Evolutionary conservation across 306 rosid genomes (phyloP).

Genomic region (Lathyrus tuberosus): DNA sequence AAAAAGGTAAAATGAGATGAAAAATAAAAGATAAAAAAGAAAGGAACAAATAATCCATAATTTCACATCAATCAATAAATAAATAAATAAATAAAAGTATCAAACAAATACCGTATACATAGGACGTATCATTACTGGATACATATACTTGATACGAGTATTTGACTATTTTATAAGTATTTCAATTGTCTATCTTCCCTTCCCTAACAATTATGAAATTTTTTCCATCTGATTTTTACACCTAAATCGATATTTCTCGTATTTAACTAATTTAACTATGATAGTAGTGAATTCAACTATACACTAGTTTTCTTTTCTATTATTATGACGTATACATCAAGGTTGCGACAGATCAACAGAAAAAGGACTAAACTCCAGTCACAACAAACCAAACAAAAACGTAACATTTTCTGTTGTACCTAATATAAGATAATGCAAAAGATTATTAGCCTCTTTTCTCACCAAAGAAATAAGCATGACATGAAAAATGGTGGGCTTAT

Average conservation of each 20-base stretch:
- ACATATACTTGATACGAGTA: too few relatives aligned
- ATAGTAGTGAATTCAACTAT: neutral
- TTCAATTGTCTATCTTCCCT: neutral
- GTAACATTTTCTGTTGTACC: slow-evolving; percentile 42
- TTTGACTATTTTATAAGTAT: too few relatives aligned
- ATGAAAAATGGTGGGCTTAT: slow-evolving; percentile 26
- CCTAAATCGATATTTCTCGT: neutral
- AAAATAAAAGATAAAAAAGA: too few relatives aligned
- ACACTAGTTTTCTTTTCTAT: neutral
- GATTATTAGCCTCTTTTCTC: slow-evolving; percentile 13
- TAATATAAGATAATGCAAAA: slow-evolving; percentile 40
- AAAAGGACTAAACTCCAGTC: slow-evolving; percentile 31
- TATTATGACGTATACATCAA: slow-evolving; percentile 6
- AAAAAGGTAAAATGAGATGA: too few relatives aligned
- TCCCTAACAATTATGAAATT: neutral
- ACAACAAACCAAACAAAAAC: slow-evolving; percentile 40
- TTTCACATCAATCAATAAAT: too few relatives aligned
- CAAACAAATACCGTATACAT: too few relatives aligned
- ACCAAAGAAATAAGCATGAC: slow-evolving; percentile 7
- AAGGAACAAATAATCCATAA: too few relatives aligned
- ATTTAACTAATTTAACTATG: neutral
- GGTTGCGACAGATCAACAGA: neutral
- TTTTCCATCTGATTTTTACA: neutral
- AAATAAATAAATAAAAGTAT: too few relatives aligned
- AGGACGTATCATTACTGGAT: too few relatives aligned